Base-by-base conservation (phyloP, 2,329 filamentous ascomycete genomes). In the Coniella vitis region DNA sequence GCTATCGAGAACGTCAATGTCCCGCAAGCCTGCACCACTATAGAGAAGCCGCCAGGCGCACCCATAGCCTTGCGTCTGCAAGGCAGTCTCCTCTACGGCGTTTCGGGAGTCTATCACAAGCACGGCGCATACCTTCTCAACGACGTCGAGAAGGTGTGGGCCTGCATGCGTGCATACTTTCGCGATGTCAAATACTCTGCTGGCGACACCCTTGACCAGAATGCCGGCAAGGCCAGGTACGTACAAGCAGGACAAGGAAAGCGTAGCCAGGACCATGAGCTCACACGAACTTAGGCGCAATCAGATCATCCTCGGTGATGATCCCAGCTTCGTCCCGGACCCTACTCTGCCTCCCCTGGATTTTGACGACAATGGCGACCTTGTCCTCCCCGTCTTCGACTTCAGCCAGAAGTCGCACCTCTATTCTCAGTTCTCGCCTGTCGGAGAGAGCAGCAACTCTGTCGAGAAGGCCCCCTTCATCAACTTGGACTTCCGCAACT, bases 21-120 rank as follows among this genome's bases (percentile, higher is more conserved):
- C 21, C 76, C 81, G 32, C 90, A 86, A 61, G 90, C 93, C 49
- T 96, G 91, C 65, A 76, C 84, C 55, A 93, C 85, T n/a, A 95
- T 98, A 62, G 79, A 87, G 34, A 76, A 87, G 49, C 90, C 60
- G 7, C 87, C 58, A 0, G 87, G 84, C 5, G 88, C 87, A 2
- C 93, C 93, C 2, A 84, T 98, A 69, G 91, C 93, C 4, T 68
- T 98, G 55, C 84, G 93, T 32, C 77, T 98, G 19, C 91, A 97
- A 62, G 86, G 90, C 14, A 96, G 84, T 58, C 74, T 98, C 16
- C 79, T 98, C 22, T 90, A 86, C 62, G 90, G 90, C 4, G 80
- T 95, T 14, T 86, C 89, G 3, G 80, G 86, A 42, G 90, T 97
- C 16, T 95, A 89, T 64, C 75, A 80, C 21, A 87, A 95, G 63